Conservation (phyloP, 441 rosid species). For the Brassica hybrid region DNA sequence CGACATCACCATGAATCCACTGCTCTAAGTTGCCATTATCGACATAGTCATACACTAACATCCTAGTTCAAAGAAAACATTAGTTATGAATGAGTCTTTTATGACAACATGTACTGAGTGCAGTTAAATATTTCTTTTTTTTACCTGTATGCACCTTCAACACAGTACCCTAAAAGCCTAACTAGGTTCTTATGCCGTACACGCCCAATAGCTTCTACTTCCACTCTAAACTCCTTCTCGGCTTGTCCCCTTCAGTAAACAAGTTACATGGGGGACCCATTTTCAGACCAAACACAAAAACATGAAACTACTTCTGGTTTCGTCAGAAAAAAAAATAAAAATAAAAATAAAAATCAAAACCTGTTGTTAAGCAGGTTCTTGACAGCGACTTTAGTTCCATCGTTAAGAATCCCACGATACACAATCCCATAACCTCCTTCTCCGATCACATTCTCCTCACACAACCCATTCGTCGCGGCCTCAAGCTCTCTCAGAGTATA, state of each 20-base stretch:
- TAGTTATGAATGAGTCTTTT: not conserved
- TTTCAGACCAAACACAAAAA: not conserved
- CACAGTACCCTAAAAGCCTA: conserved; percentile 5
- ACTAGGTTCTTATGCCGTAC: conserved; percentile 6
- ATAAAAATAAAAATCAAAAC: conserved; percentile 29
- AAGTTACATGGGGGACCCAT: not conserved
- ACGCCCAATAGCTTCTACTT: not conserved
- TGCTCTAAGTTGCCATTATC: conserved; percentile 96
- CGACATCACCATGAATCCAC: conserved; percentile 96
- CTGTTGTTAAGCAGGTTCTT: conserved; percentile 93
- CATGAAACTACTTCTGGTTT: not conserved
- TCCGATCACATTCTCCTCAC: conserved; percentile 91
- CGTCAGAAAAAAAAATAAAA: not conserved
- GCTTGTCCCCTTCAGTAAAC: not conserved
- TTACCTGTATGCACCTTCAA: conserved; percentile 2
- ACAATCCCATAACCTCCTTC: conserved; percentile 99
- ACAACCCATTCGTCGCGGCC: conserved; percentile 76
- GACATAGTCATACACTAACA: conserved; percentile 93
- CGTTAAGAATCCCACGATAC: conserved; percentile 69
- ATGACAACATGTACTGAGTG: not conserved
- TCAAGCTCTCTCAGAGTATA: conserved; percentile 90
- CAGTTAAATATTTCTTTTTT: not conserved
- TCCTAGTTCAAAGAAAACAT: conserved; percentile 45
- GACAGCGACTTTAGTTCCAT: conserved; percentile 84
- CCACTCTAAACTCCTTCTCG: conserved; percentile 1